These are phyloP conservation scores for Artemisia argyi DNA, from an alignment of 129 eudicot species.

Conservation along the genomic window DNA sequence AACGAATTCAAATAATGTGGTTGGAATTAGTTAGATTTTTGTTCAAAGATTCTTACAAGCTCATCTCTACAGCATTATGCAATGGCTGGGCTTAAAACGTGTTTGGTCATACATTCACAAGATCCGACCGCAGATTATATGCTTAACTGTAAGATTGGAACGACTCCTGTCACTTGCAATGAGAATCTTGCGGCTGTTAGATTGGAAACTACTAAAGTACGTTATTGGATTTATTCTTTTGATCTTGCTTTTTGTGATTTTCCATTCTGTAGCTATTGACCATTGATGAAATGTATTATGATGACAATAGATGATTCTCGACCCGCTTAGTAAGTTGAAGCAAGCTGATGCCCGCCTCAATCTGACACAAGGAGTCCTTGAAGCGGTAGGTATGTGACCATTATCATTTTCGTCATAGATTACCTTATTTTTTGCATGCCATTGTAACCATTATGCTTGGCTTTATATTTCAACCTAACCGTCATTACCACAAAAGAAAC, in stretches of 20 bases:
- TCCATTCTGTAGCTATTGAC: constrained; percentile 2
- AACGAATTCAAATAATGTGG: not conserved
- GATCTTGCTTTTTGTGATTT: not conserved
- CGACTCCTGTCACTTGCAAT: constrained; percentile 57
- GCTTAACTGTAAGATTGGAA: constrained; percentile 77
- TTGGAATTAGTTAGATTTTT: not conserved
- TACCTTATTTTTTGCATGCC: not conserved
- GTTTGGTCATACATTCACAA: constrained; percentile 85
- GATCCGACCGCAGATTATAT: constrained; percentile 85
- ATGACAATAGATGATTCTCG: constrained; percentile 73
- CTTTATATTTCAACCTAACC: not conserved
- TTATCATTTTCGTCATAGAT: not conserved
- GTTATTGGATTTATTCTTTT: constrained; percentile 21
- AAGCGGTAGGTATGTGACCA: constrained; percentile 93
- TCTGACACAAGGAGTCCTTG: constrained; percentile 91
- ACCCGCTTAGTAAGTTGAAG: constrained; percentile 71
- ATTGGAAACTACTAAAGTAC: constrained; percentile 89
- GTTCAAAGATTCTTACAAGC: not conserved
- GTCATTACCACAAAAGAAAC: not conserved
- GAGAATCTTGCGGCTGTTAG: constrained; percentile 83
- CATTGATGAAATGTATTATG: constrained; percentile 17
- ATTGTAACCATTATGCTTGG: not conserved
- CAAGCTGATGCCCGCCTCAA: constrained; percentile 91
- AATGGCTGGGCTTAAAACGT: constrained; percentile 68
- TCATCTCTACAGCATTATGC: constrained; percentile 73